phyloP scores from a whole-genome alignment of 2,329 filamentous ascomycete species.

The Aspergillus viridinutans region DNA sequence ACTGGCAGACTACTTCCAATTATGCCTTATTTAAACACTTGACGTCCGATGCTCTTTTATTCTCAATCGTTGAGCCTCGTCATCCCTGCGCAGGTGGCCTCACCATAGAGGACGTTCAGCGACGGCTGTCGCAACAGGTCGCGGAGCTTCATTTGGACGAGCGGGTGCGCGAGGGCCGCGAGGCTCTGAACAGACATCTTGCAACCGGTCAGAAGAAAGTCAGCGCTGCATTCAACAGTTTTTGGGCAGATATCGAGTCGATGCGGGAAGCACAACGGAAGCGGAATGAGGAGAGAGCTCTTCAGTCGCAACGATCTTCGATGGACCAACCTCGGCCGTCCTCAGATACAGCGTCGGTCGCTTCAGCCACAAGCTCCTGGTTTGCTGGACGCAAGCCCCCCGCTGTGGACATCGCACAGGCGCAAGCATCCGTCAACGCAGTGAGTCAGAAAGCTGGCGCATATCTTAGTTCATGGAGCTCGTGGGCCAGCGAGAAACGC shows the following conservation, averaged over 20 bases:
- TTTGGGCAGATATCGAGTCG: slow-evolving; percentile 86
- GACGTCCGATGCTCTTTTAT: slow-evolving; percentile 75
- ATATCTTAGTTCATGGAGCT: slow-evolving; percentile 60
- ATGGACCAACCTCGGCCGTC: slow-evolving; percentile 27
- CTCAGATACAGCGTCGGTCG: slow-evolving; percentile 19
- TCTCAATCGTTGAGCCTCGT: slow-evolving; percentile 87
- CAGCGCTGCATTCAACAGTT: slow-evolving; percentile 75
- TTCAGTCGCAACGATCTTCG: slow-evolving; percentile 27
- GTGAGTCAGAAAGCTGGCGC: slow-evolving; percentile 56
- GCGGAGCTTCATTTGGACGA: slow-evolving; percentile 93
- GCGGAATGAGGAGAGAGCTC: slow-evolving; percentile 33
- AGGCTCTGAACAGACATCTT: slow-evolving; percentile 84
- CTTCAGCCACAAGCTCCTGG: slow-evolving; percentile 18
- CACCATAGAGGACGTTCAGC: slow-evolving; percentile 89
- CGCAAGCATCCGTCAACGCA: slow-evolving; percentile 52
- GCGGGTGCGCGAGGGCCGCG: slow-evolving; percentile 73
- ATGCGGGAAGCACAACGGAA: slow-evolving; percentile 70
- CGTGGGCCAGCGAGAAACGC: slow-evolving; percentile 53
- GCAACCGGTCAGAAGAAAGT: slow-evolving; percentile 85
- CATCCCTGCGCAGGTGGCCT: slow-evolving; percentile 92
- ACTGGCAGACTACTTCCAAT: slow-evolving; percentile 84
- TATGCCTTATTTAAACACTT: slow-evolving; percentile 80
- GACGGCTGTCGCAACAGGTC: slow-evolving; percentile 84
- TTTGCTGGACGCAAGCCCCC: slow-evolving; percentile 30
- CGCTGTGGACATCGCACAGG: slow-evolving; percentile 48